Percentiles rank a stretch among this genome's conserved stretches.
These are phyloP conservation scores for Pichia manshurica DNA, from an alignment of 805 yeast species.

Conservation along the genomic window DNA sequence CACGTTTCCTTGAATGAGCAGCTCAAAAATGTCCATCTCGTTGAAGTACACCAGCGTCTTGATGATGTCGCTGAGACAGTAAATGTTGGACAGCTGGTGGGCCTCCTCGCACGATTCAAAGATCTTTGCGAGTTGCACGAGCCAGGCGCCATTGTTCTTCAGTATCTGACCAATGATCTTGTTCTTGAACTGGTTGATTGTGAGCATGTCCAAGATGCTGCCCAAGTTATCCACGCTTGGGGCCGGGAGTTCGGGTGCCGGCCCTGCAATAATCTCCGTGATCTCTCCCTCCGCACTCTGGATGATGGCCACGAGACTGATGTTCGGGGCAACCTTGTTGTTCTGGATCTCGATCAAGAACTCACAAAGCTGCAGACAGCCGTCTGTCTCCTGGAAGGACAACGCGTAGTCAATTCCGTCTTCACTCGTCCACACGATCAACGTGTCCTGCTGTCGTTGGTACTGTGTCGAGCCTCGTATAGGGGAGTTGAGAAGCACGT, in stretches of 20 bases:
- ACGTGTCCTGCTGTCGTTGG: slow-evolving; percentile 90
- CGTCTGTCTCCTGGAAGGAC: slow-evolving; percentile 86
- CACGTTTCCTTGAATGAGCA: slow-evolving; percentile 46
- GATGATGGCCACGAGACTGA: slow-evolving; percentile 67
- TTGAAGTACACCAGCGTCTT: slow-evolving; percentile 68
- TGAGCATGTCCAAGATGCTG: slow-evolving; percentile 47
- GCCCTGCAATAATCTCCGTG: slow-evolving; percentile 77
- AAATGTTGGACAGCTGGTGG: slow-evolving; percentile 50
- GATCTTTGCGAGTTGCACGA: slow-evolving; percentile 43
- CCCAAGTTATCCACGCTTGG: slow-evolving; percentile 49
- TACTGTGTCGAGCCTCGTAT: slow-evolving; percentile 76
- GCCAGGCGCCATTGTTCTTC: slow-evolving; percentile 35
- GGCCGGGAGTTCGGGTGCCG: slow-evolving; percentile 59
- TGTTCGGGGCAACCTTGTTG: slow-evolving; percentile 47
- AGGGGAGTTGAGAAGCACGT: slow-evolving; percentile 54
- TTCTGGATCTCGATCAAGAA: slow-evolving; percentile 68
- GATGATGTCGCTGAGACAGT: slow-evolving; percentile 64
- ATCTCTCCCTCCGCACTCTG: slow-evolving; percentile 44
- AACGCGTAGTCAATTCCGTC: slow-evolving; percentile 74
- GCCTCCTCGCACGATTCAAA: slow-evolving; percentile 53
- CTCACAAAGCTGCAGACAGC: slow-evolving; percentile 79
- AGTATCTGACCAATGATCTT: slow-evolving; percentile 50
- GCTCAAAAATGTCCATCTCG: slow-evolving; percentile 56
- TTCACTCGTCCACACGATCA: slow-evolving; percentile 87
- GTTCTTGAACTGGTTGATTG: slow-evolving; percentile 33